Percentiles rank a stretch among this genome's conserved stretches.
Conservation (phyloP, 345 rosid species). For the Bretschneidera sinensis region DNA sequence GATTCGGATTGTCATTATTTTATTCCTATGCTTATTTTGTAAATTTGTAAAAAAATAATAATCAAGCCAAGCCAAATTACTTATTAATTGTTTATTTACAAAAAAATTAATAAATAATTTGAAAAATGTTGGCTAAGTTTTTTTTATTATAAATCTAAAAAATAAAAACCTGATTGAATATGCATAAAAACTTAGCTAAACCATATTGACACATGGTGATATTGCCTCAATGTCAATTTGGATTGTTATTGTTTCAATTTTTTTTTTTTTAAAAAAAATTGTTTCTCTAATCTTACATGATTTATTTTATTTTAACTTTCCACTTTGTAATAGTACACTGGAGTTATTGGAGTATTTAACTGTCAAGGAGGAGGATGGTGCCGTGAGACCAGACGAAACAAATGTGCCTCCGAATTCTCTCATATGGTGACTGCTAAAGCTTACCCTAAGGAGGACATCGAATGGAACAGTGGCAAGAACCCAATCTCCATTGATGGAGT, state of each 20-base stretch:
- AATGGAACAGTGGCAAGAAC: slow-evolving; percentile 73
- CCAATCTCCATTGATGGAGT: slow-evolving; percentile 65
- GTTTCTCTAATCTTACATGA: slow-evolving; percentile 2
- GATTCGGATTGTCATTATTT: no score
- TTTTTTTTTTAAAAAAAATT: slow-evolving; percentile 7
- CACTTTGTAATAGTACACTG: slow-evolving; percentile 47
- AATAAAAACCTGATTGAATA: no score
- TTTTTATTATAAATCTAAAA: no score
- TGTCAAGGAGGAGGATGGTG: slow-evolving; percentile 99
- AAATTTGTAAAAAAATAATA: no score
- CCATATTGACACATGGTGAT: no score
- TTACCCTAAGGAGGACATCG: slow-evolving; percentile 53
- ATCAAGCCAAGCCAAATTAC: no score
- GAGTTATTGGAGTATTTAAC: slow-evolving; percentile 83
- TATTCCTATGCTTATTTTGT: no score
- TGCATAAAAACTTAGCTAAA: no score
- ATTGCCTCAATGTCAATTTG: neutral
- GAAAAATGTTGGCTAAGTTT: no score
- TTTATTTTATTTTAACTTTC: slow-evolving; percentile 7
- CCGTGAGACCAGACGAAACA: slow-evolving; percentile 71
- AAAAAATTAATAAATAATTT: no score
- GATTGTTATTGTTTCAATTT: slow-evolving; percentile 5
- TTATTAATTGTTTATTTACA: no score
- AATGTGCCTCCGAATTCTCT: slow-evolving; percentile 61
- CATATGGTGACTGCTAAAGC: slow-evolving; percentile 47